Evolutionary conservation across 179 eudicot species (phyloP).

Genomic region (Amaranthus tricolor): DNA sequence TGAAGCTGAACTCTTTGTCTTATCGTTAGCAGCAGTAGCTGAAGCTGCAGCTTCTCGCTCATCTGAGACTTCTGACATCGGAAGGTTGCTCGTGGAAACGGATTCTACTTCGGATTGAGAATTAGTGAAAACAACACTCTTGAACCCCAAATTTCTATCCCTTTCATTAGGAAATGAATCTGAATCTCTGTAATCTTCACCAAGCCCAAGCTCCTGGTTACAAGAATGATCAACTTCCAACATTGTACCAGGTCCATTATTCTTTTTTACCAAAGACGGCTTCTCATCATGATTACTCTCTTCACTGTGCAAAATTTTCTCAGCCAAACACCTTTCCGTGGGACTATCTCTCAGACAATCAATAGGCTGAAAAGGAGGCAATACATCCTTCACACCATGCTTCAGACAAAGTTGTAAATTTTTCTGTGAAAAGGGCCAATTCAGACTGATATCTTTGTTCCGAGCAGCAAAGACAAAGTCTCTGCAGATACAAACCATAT

Average conservation of each 20-base stretch:
- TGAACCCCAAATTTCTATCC: slow-evolving; percentile 39
- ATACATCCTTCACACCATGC: slow-evolving; percentile 60
- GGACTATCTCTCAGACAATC: slow-evolving; percentile 39
- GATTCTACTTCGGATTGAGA: slow-evolving; percentile 45
- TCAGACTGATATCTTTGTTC: slow-evolving; percentile 60
- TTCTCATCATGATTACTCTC: slow-evolving; percentile 38
- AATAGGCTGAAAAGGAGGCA: slow-evolving; percentile 75
- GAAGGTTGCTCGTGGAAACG: slow-evolving; percentile 39
- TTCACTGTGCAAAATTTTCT: slow-evolving; percentile 34
- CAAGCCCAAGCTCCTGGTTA: slow-evolving; percentile 31
- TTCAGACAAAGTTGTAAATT: slow-evolving; percentile 69
- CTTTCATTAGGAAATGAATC: slow-evolving; percentile 36
- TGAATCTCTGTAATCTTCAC: slow-evolving; percentile 29
- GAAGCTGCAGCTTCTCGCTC: slow-evolving; percentile 38
- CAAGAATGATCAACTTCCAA: slow-evolving; percentile 21
- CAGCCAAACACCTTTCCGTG: slow-evolving; percentile 27
- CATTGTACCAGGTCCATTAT: slow-evolving; percentile 18
- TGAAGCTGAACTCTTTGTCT: slow-evolving; percentile 33
- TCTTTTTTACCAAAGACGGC: slow-evolving; percentile 26
- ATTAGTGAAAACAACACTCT: slow-evolving; percentile 25
- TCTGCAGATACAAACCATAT: slow-evolving; percentile 44
- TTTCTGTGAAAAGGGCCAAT: slow-evolving; percentile 84
- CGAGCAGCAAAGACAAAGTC: slow-evolving; percentile 69
- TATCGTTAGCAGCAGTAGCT: slow-evolving; percentile 31
- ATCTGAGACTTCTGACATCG: slow-evolving; percentile 37